Evolutionary conservation across 139 green algal genomes (phyloP), one percentile per base, ranked within the genome.

Genomic region (Volvox reticuliferus): DNA sequence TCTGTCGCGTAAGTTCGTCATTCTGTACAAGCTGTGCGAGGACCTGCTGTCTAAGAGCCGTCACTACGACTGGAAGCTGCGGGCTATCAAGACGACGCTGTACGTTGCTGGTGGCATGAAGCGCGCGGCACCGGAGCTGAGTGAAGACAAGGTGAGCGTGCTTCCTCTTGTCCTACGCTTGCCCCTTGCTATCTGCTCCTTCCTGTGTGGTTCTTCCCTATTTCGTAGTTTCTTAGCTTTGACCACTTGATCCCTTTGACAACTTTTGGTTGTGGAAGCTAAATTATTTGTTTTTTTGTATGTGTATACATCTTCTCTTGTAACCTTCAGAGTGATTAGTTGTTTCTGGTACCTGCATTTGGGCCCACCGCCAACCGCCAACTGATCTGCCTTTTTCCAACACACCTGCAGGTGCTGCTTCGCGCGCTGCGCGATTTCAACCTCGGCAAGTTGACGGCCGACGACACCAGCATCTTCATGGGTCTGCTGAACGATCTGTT

Each of bases 401-500:
- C 9, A 55, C 44, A 55, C 44, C 5, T 93, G 67, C 94, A 98
- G 81, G 95, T 98, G 92, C 95, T 98, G 86, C 97, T 97, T 95
- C 92, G 96, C 30, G 96, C 96, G 50, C 94, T 98, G 75, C 88
- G 96, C 26, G 96, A 98, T 93, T 97, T 98, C 96, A 98, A 98
- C 94, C 96, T 98, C 65, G 95, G 96, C 89, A 98, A 98, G 95
- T 97, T 98, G 69, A 82, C 97, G 75, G 79, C 91, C 36, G 91
- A 96, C 89, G 96, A 98, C 91, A 97, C 97, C 95, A 91, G 97
- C 79, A 97, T 98, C 93, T 98, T 98, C 95, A 97, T 97, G 93
- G 96, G 96, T 33, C 95, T 98, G 85, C 94, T 98, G 37, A 97
- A 96, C 80, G 96, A 98, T 89, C 90, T 98, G 19, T 98, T 98